Evolutionary conservation across 208 protist species (phyloP).

Genomic region (Herpetomonas tarakana): DNA sequence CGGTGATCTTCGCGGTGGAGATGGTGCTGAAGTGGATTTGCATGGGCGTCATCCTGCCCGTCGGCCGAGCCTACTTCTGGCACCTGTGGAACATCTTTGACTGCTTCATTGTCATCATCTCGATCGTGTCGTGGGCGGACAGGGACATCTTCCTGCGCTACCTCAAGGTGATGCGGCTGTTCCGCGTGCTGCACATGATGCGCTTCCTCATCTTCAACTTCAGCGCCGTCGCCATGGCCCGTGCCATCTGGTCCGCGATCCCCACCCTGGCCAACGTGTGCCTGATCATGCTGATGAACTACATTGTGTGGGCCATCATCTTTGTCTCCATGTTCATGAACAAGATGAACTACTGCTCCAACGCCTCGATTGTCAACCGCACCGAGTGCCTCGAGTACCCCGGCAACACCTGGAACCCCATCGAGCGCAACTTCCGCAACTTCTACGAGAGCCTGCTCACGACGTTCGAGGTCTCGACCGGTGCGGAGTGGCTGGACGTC

Average conservation of each 20-base stretch:
- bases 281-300: slow-evolving; percentile 87
- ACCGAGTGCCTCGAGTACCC: slow-evolving; percentile 29
- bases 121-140: slow-evolving; percentile 59
- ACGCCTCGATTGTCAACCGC: slow-evolving; percentile 32
- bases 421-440: slow-evolving; percentile 86
- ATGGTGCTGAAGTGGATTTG: slow-evolving; percentile 87
- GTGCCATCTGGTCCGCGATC: slow-evolving; percentile 72
- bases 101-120: slow-evolving; percentile 84
- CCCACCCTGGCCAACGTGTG: slow-evolving; percentile 83
- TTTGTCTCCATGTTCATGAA: slow-evolving; percentile 90
- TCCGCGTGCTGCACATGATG: slow-evolving; percentile 77
- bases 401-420: slow-evolving; percentile 35
- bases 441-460: slow-evolving; percentile 86
- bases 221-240: slow-evolving; percentile 59
- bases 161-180: slow-evolving; percentile 82
- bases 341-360: slow-evolving; percentile 74
- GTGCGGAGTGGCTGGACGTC: slow-evolving; percentile 85
- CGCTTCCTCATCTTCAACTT: slow-evolving; percentile 52
- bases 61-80: slow-evolving; percentile 83
- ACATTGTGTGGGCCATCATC: slow-evolving; percentile 91
- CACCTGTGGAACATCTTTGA: slow-evolving; percentile 90
- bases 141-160: slow-evolving; percentile 48
- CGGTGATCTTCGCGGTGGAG: slow-evolving; percentile 79
- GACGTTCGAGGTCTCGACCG: slow-evolving; percentile 88
- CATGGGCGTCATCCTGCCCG: slow-evolving; percentile 80